phyloP scores from a whole-genome alignment of 768 basidiomycete species.

The Flagelloscypha sp. region DNA sequence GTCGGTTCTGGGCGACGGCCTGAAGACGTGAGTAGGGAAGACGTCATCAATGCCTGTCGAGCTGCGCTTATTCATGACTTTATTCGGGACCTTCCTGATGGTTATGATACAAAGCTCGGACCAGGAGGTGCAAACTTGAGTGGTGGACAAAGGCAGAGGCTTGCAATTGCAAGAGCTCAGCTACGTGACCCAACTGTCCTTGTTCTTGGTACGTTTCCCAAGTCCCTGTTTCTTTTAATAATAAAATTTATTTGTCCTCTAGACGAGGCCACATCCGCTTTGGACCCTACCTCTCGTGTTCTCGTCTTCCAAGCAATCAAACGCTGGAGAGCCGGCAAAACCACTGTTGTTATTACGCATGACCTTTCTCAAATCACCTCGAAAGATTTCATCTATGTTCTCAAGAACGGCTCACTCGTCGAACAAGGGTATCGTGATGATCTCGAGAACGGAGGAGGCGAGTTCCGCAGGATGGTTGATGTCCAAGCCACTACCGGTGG shows the following conservation, averaged over 20 bases:
- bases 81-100: constrained; percentile 71
- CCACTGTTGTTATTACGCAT: constrained; percentile 92
- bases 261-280: constrained; percentile 47
- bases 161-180: constrained; percentile 83
- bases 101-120: constrained; percentile 80
- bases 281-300: constrained; percentile 55
- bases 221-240: constrained; percentile 40
- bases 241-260: too few relatives aligned
- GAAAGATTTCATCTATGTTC: constrained; percentile 86
- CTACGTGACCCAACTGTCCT: constrained; percentile 82
- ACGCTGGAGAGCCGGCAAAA: constrained; percentile 66
- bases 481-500: constrained; percentile 48
- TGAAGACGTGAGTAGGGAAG: constrained; percentile 47
- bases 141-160: constrained; percentile 87
- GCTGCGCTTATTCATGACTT: constrained; percentile 86
- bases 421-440: constrained; percentile 86
- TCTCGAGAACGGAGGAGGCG: constrained; percentile 55
- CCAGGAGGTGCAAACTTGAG: constrained; percentile 70
- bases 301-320: constrained; percentile 40
- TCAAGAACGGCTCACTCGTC: constrained; percentile 69
- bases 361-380: constrained; percentile 76
- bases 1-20: constrained; percentile 37
- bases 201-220: constrained; percentile 70
- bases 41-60: constrained; percentile 78
- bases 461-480: constrained; percentile 64